Base-by-base conservation (phyloP, 352 stramenopile genomes). In the Phytopythium litorale region DNA sequence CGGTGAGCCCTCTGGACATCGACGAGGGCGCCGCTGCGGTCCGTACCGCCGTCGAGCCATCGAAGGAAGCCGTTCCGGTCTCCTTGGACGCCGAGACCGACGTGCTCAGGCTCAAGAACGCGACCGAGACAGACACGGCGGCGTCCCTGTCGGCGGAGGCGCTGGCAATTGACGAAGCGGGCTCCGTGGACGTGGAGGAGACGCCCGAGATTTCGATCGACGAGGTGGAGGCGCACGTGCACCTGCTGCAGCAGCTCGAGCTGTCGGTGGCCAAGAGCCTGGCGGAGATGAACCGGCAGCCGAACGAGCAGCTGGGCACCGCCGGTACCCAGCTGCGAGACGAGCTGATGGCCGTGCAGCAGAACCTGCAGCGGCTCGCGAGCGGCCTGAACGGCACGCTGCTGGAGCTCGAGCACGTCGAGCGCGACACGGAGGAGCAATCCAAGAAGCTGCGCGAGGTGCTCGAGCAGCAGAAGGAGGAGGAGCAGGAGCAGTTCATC, bases 381-480 rank as follows among this genome's bases (percentile, higher is more conserved):
- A 58, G 70, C 19, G 83, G 83, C 1, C 64, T 95, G 35, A 92
- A 91, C 38, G 79, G 81, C 2, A 95, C 87, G 46, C 69, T 95
- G 15, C 55, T 81, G 18, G 84, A 95, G 65, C 76, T 95, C 4
- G 78, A 90, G 64, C 79, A 88, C 38, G 87, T 95, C 40, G 87
- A 95, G 61, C 87, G 91, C 23, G 84, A 92, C 64, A 84, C 87
- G 30, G 79, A 87, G 38, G 52, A 86, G 57, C 87, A 93, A 63
- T 82, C 80, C n/a, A 86, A 95, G 66, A 77, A 92, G 52, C 72
- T 95, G 13, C 60, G 87, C 51, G 77, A 88, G 12, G 87, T 95
- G 32, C 63, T 95, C 13, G 71, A 84, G 49, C 78, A 92, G 32
- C 82, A 95, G 60, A 77, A 88, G 58, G 82, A 89, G 56, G 84